Percentiles rank a stretch among this genome's conserved stretches.
Conservation (phyloP, 2,329 filamentous ascomycete species). For the Neofusicoccum cordaticola region DNA sequence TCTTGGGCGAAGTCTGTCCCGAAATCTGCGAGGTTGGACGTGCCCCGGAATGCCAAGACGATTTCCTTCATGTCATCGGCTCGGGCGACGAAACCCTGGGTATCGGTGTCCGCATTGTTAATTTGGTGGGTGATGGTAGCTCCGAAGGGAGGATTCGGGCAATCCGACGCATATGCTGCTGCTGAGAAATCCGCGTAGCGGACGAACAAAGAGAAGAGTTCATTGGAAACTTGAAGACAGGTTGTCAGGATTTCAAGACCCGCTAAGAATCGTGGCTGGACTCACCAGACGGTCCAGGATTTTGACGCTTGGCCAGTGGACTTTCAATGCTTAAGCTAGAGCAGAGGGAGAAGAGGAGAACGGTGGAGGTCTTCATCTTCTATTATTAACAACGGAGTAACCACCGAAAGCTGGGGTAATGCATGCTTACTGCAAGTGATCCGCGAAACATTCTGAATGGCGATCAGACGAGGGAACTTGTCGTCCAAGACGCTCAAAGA, state of each 20-base stretch:
- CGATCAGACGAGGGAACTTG: neutral
- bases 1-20: slow-evolving; percentile 7
- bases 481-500: neutral
- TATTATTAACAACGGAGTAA: neutral
- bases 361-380: neutral
- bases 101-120: slow-evolving; percentile 1
- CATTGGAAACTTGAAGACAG: neutral
- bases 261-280: neutral
- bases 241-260: neutral
- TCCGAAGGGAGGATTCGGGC: slow-evolving; percentile 5
- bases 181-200: slow-evolving; percentile 10
- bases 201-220: neutral
- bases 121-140: neutral
- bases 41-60: slow-evolving; percentile 7
- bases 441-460: neutral
- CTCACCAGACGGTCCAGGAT: neutral
- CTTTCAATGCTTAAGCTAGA: neutral
- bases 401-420: no score
- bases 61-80: neutral
- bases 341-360: neutral
- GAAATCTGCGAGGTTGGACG: slow-evolving; percentile 2
- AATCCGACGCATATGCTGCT: slow-evolving; percentile 10
- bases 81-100: slow-evolving; percentile 5
- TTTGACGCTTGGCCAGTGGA: neutral
- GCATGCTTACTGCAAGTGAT: neutral